These are phyloP conservation scores for Groenewaldozyma tartarivorans DNA, from an alignment of 805 yeast species.

Conservation along the genomic window DNA sequence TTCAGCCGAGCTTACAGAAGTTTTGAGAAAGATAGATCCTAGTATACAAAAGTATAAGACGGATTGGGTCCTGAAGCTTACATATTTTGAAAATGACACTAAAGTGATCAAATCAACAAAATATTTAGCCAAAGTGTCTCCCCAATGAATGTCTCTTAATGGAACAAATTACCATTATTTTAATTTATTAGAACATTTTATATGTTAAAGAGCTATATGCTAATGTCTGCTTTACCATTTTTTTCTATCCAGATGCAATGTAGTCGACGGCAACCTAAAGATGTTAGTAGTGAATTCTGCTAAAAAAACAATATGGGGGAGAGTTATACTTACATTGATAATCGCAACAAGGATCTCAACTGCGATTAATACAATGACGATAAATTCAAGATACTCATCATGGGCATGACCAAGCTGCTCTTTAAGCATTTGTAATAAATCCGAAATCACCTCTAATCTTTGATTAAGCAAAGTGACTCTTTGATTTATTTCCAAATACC, in stretches of 20 bases:
- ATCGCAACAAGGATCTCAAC: slow-evolving; percentile 87
- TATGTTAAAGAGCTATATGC: too few relatives aligned
- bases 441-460: slow-evolving; percentile 86
- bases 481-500: slow-evolving; percentile 90
- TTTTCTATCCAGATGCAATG: slow-evolving; percentile 16
- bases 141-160: too few relatives aligned
- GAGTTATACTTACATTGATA: slow-evolving; percentile 44
- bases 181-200: too few relatives aligned
- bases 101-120: slow-evolving; percentile 19
- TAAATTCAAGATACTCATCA: slow-evolving; percentile 79
- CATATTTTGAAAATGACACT: slow-evolving; percentile 14
- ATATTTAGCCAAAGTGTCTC: slow-evolving; percentile 11
- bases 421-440: slow-evolving; percentile 87
- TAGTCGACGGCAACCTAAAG: slow-evolving; percentile 26
- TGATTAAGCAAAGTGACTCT: slow-evolving; percentile 84
- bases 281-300: neutral
- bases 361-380: slow-evolving; percentile 83
- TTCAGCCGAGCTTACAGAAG: slow-evolving; percentile 5
- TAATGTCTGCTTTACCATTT: too few relatives aligned
- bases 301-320: neutral
- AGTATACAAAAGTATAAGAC: neutral
- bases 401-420: slow-evolving; percentile 95
- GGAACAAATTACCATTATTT: too few relatives aligned
- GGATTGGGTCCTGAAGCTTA: slow-evolving; percentile 20
- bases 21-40: slow-evolving; percentile 2